Base-by-base conservation (phyloP, 805 yeast genomes). In the Tetrapisispora iriomotensis region DNA sequence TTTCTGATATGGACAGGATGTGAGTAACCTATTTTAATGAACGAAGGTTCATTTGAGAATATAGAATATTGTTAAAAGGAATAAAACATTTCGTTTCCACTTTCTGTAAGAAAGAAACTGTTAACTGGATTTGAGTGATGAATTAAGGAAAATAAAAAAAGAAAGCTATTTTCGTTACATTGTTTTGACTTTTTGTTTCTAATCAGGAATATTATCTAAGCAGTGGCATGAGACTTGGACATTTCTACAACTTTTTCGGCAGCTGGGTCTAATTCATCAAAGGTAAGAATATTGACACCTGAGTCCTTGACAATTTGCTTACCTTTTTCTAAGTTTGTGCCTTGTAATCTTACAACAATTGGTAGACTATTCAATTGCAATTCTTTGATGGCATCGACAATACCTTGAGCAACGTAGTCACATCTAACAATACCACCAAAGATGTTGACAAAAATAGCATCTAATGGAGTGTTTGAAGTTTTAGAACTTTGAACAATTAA, bases 361-460 rank as follows among this genome's bases (percentile, higher is more conserved):
- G 98, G 99, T 41, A 92, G 83, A 24, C 29, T 17, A 48, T 75
- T 78, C 64, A 92, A 79, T 58, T 82, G 79, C 73, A 92, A 77
- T 72, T 82, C 82, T 70, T 86, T 86, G 50, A 96, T 79, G 39
- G 96, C 96, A 50, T 88, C 84, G 56, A 92, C 88, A 63, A 92
- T 77, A 68, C 99, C 99, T 70, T 80, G 79, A 56, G 99, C 99
- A 48, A 92, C 96, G 71, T 79, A 86, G 70, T 92, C 99, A 71
- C 98, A 92, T 75, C 99, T 86, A 55, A 92, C 98, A 55, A 92
- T 92, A 73, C 99, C 98, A 65, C 99, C 99, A 59, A 92, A 92
- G 59, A 92, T 92, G 77, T 92, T 92, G 61, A 92, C 97, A 56
- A 92, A 90, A 64, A 92, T 92, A 61, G 96, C 95, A 57, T 83